Evolutionary conservation across 495 filamentous ascomycete genomes (phyloP).

Genomic region (Saxophila tyrrhenica): DNA sequence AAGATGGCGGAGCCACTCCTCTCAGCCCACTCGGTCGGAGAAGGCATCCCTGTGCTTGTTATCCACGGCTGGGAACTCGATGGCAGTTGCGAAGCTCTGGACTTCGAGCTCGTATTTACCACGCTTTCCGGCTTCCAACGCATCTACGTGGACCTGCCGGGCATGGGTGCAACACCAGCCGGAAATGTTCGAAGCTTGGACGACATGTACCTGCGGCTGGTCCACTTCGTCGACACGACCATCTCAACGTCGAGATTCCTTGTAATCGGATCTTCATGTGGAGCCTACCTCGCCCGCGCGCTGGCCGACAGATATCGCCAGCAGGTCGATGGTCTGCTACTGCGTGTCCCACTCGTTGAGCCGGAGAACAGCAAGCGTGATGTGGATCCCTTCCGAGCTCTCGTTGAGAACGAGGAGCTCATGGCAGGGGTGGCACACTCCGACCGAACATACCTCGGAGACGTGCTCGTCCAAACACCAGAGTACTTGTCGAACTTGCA

Average conservation of each 20-base stretch:
- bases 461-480: not conserved
- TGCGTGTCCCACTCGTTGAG: not conserved
- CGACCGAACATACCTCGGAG: not conserved
- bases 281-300: constrained; percentile 1
- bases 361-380: not conserved
- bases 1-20: too few relatives aligned
- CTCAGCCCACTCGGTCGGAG: too few relatives aligned
- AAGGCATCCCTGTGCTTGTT: not conserved
- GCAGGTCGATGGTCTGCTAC: not conserved
- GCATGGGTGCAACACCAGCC: not conserved
- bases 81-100: not conserved
- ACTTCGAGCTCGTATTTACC: not conserved
- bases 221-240: not conserved
- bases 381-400: not conserved
- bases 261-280: not conserved
- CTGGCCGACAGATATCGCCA: not conserved
- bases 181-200: not conserved
- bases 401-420: not conserved
- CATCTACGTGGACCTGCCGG: not conserved
- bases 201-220: not conserved
- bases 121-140: not conserved
- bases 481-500: not conserved
- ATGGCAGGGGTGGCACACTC: not conserved
- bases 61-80: not conserved
- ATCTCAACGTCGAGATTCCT: not conserved